These are phyloP conservation scores for Torulaspora delbrueckii DNA, from an alignment of 805 yeast species.

Conservation along the genomic window DNA sequence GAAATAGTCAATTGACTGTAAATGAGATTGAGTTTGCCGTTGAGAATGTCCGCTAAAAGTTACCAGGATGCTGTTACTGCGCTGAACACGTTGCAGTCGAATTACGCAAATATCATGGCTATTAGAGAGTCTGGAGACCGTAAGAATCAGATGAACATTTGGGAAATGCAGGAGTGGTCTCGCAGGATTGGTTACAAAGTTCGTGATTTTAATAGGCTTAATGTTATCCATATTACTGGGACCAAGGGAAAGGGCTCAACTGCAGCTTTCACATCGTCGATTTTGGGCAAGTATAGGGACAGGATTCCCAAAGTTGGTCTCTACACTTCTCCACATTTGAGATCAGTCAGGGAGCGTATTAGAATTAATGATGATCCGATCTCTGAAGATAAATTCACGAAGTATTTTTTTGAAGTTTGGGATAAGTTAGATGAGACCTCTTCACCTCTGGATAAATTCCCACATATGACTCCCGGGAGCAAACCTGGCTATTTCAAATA, in stretches of 20 bases:
- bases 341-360: conserved; percentile 87
- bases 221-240: conserved; percentile 89
- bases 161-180: conserved; percentile 82
- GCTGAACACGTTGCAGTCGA: conserved; percentile 83
- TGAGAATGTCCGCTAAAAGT: conserved; percentile 25
- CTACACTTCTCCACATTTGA: conserved; percentile 95
- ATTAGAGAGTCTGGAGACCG: conserved; percentile 62
- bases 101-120: conserved; percentile 85
- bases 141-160: conserved; percentile 63
- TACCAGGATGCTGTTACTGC: conserved; percentile 74
- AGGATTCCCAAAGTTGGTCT: conserved; percentile 63
- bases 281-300: conserved; percentile 57
- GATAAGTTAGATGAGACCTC: conserved; percentile 59
- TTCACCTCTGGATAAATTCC: conserved; percentile 56
- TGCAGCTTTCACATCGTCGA: conserved; percentile 86
- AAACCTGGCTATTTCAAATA: conserved; percentile 94
- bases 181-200: conserved; percentile 64
- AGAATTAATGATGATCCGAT: conserved; percentile 84
- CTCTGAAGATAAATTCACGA: conserved; percentile 70
- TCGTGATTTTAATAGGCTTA: conserved; percentile 64
- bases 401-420: conserved; percentile 93
- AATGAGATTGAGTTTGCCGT: conserved; percentile 18
- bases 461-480: conserved; percentile 64
- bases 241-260: conserved; percentile 99
- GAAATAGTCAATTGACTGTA: neutral